Base-by-base conservation (phyloP, 2,329 filamentous ascomycete species). In the Curvularia spicifera region DNA sequence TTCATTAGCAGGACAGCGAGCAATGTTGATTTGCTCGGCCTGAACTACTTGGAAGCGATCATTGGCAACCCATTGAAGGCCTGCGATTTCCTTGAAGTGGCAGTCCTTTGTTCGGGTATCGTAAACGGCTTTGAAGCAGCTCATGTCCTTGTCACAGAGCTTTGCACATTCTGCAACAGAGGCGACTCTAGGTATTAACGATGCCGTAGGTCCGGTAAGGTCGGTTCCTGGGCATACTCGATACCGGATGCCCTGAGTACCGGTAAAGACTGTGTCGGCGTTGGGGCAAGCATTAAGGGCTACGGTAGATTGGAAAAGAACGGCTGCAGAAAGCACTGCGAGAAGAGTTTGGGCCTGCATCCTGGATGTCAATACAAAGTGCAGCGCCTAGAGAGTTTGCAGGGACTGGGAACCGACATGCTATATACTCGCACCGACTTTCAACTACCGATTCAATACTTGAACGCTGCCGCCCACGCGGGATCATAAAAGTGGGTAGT, bases 71-170 rank as follows among this genome's bases (percentile, higher is more conserved):
- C 69, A 71, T 2, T 56, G 50, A 40, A 71, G 50, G 3, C 53
- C 57, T 15, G 49, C 49, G n/a, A 49, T 51, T 6, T 50, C 65
- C 53, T 71, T 71, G 58, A 71, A 60, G 28, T 71, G 68, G 15
- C 69, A 71, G 12, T 57, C 50, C 33, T 50, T 63, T 2, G 56
- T 63, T 33, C 63, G 55, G 4, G 57, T 68, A 44, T 70, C 65
- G 20, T 67, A 71, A 4, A 71, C 69, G 28, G 68, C 69, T 42
- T 69, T 71, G 57, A 69, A 68, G 56, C 69, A 71, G 42, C 65
- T 56, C 53, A 66, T 58, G 6, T 48, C 57, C 37, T 54, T 35
- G 26, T 69, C 66, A 42, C 68, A 70, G 3, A 64, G 54, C 31
- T 66, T 59, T 31, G 66, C 66, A 51, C 68, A 70, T 29, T 64